Evolutionary conservation across 345 rosid genomes (phyloP).

Genomic region (thale cress (Arabidopsis thaliana)): DNA sequence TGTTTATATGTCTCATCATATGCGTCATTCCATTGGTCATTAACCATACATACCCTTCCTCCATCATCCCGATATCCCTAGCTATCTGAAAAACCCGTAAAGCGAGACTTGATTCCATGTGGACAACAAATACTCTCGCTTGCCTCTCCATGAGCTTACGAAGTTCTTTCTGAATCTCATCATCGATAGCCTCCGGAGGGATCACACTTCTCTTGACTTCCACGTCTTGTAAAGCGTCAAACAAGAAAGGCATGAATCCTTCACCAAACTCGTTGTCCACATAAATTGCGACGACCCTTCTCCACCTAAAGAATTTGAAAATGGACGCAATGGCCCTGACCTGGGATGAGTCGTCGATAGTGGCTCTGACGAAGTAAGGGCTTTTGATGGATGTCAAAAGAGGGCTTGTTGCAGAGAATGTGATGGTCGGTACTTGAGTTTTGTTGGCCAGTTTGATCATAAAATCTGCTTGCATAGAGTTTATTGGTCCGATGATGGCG

Average conservation of each 20-base stretch:
- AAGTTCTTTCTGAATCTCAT: constrained; percentile 48
- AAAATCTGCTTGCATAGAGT: constrained; percentile 54
- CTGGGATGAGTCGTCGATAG: constrained; percentile 52
- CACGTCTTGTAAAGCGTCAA: constrained; percentile 46
- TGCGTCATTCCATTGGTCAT: constrained; percentile 37
- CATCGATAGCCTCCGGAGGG: constrained; percentile 44
- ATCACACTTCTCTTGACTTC: constrained; percentile 36
- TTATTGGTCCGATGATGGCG: constrained; percentile 61
- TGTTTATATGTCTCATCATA: constrained; percentile 6
- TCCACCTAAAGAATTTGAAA: constrained; percentile 52
- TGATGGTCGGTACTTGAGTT: constrained; percentile 57
- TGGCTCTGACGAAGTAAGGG: constrained; percentile 52
- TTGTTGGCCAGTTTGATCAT: constrained; percentile 41
- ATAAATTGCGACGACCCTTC: constrained; percentile 48
- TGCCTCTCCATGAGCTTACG: constrained; percentile 54
- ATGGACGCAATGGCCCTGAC: constrained; percentile 49
- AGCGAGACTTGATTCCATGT: constrained; percentile 48
- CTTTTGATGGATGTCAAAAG: constrained; percentile 33
- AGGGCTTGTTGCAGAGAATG: constrained; percentile 54
- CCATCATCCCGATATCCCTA: constrained; percentile 59
- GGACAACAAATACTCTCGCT: constrained; percentile 59
- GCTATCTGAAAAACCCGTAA: constrained; percentile 50
- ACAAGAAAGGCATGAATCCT: constrained; percentile 48
- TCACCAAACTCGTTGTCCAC: constrained; percentile 51
- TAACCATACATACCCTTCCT: constrained; percentile 66